Evolutionary conservation across 139 green algal genomes (phyloP).

Genomic region (Nannochloris sp.): DNA sequence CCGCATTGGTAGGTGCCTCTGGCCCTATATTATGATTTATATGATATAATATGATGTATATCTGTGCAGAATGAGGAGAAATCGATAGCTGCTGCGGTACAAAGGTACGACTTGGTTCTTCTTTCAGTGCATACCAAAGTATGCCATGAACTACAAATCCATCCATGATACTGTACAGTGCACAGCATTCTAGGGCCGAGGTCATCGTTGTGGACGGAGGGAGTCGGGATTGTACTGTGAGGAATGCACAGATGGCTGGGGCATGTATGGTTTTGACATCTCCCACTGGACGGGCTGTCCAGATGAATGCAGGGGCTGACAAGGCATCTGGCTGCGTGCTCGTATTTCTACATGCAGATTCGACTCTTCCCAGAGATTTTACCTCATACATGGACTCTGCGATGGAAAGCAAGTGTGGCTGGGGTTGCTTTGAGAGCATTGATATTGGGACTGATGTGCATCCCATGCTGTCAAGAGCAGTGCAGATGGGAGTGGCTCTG

Average conservation of each 20-base stretch:
- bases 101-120: not conserved
- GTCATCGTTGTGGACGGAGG: constrained; percentile 59
- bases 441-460: constrained; percentile 20
- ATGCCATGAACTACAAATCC: not conserved
- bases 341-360: constrained; percentile 66
- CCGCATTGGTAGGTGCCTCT: constrained; percentile 11
- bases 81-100: constrained; percentile 6
- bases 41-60: not conserved
- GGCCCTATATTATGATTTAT: too few relatives aligned
- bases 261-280: constrained; percentile 24
- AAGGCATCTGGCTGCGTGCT: constrained; percentile 30
- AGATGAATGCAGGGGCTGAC: constrained; percentile 48
- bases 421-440: constrained; percentile 57
- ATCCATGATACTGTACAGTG: not conserved
- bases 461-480: not conserved
- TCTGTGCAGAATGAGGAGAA: constrained; percentile 13
- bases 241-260: constrained; percentile 14
- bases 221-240: constrained; percentile 41
- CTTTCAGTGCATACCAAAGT: not conserved
- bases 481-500: constrained; percentile 18
- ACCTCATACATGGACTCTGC: constrained; percentile 1
- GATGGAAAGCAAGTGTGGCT: not conserved
- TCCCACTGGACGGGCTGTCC: constrained; percentile 26
- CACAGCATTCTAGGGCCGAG: constrained; percentile 3
- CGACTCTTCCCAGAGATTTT: constrained; percentile 30